phyloP scores from a whole-genome alignment of 371 early-diverging fungal species.

The Mortierella polycephala region DNA sequence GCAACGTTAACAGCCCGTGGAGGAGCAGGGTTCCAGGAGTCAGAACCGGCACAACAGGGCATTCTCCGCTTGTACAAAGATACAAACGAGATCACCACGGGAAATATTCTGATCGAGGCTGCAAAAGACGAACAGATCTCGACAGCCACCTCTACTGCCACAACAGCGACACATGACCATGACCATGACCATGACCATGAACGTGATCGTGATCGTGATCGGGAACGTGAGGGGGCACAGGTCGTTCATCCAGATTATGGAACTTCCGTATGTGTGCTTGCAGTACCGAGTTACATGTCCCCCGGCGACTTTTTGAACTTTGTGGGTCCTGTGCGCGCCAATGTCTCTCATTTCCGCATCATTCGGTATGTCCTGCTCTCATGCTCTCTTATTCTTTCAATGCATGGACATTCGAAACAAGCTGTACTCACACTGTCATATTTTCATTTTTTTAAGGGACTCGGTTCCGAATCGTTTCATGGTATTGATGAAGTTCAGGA shows the following conservation, averaged over 20 bases:
- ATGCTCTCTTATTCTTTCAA: background rate
- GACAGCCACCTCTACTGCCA: slow-evolving; percentile 1
- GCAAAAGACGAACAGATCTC: background rate
- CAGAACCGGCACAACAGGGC: slow-evolving; percentile 60
- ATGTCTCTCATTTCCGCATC: slow-evolving; percentile 74
- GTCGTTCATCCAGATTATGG: slow-evolving; percentile 52
- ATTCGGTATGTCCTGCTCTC: slow-evolving; percentile 59
- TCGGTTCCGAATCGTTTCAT: slow-evolving; percentile 84
- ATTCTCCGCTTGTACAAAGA: slow-evolving; percentile 81
- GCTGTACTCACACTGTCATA: background rate
- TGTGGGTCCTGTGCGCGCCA: slow-evolving; percentile 69
- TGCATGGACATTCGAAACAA: background rate
- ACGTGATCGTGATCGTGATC: background rate
- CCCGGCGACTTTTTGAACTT: slow-evolving; percentile 87
- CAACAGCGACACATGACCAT: background rate
- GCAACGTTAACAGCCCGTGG: background rate
- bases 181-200: slow-evolving; percentile 14
- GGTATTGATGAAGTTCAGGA: slow-evolving; percentile 82
- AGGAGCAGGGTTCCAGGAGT: slow-evolving; percentile 17
- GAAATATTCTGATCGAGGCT: slow-evolving; percentile 24
- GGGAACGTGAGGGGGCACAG: slow-evolving; percentile 34
- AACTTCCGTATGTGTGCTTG: slow-evolving; percentile 76
- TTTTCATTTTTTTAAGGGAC: slow-evolving; percentile 62
- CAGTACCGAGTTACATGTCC: slow-evolving; percentile 89
- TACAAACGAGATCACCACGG: slow-evolving; percentile 53